phyloP scores from a whole-genome alignment of 768 basidiomycete genomes.

The Ephemerocybe angulata region DNA sequence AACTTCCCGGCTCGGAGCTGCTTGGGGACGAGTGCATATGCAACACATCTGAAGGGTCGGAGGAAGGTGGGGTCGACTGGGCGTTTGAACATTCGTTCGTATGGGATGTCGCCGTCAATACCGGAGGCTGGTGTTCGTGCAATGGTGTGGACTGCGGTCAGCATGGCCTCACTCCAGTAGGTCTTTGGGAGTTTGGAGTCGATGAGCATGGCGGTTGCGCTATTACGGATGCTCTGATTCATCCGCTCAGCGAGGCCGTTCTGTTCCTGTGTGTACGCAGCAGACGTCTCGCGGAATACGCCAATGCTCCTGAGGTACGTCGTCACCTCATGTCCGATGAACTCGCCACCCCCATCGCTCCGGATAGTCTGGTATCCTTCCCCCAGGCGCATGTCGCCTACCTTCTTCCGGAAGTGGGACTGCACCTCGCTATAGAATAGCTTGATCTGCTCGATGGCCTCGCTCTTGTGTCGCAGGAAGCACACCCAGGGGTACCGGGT shows the following conservation, averaged over 20 bases:
- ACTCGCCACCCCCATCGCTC: slow-evolving; percentile 12
- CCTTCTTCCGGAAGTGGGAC: slow-evolving; percentile 4
- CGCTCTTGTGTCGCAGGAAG: slow-evolving; percentile 12
- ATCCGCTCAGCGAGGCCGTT: slow-evolving; percentile 28
- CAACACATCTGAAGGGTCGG: slow-evolving; percentile 14
- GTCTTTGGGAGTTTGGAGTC: slow-evolving; percentile 18
- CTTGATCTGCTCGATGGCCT: slow-evolving; percentile 6
- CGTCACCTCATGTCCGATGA: slow-evolving; percentile 1
- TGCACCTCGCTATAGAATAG: slow-evolving; percentile 5
- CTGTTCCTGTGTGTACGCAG: slow-evolving; percentile 18
- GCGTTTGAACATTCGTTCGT: slow-evolving; percentile 12
- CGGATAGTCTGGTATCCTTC: slow-evolving; percentile 8
- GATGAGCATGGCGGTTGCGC: slow-evolving; percentile 20
- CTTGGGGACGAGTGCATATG: slow-evolving; percentile 18
- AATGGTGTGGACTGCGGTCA: slow-evolving; percentile 18
- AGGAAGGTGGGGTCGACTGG: slow-evolving; percentile 12
- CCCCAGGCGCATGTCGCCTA: slow-evolving; percentile 4
- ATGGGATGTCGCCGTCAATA: slow-evolving; percentile 17
- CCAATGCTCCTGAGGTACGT: slow-evolving; percentile 5
- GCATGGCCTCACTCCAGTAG: slow-evolving; percentile 23
- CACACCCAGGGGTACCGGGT: slow-evolving; percentile 11
- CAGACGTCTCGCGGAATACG: slow-evolving; percentile 6
- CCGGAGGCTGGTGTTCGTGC: slow-evolving; percentile 16
- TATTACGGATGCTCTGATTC: slow-evolving; percentile 23
- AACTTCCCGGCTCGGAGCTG: slow-evolving; percentile 16